Base-by-base conservation (phyloP, 2,329 filamentous ascomycete species). In the Parascedosporium putredinis region DNA sequence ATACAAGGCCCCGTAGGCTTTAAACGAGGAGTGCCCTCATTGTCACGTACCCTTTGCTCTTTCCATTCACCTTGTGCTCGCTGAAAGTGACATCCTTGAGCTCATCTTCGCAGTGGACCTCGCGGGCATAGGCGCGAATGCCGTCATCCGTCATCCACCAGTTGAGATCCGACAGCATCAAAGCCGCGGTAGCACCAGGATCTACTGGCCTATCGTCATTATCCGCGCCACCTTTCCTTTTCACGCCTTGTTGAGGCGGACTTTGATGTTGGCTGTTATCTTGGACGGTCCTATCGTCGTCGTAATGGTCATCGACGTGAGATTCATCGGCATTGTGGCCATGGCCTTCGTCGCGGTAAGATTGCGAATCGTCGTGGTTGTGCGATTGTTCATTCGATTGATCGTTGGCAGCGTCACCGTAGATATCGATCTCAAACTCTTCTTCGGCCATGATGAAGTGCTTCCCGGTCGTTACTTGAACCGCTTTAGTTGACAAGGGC, bases 71-170 rank as follows among this genome's bases (percentile, higher is more conserved):
- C 64, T 98, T 98, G 68, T 97, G 93, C 65, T 98, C 93, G 60
- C 88, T 96, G 65, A 97, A 98, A 0, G 90, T 95, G 47, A 98
- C 81, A 53, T 97, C 93, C 59, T 87, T 89, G 16, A 97, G 70
- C 60, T 95, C 88, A 43, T 83, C 77, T 64, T 97, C 93, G 57
- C 81, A 87, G 2, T 78, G 79, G n/a, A 85, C 87, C 55, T 86
- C 77, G 56, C 82, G 81, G 22, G 86, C 75, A 87, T 89, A 96
- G 47, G 85, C 86, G 49, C 93, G 85, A 51, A 98, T 80, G 58
- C 97, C 89, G 61, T 98, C 93, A 62, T 98, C 93, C 2, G 86
- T 95, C 25, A 83, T 90, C 91, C 91, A 97, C 93, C 93, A 98
- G 64, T 87, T 86, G 8, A 98, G 73, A 46, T 97, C 93, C 2